phyloP scores from a whole-genome alignment of 176 grass and related monocot species.

The Avena atlantica region DNA sequence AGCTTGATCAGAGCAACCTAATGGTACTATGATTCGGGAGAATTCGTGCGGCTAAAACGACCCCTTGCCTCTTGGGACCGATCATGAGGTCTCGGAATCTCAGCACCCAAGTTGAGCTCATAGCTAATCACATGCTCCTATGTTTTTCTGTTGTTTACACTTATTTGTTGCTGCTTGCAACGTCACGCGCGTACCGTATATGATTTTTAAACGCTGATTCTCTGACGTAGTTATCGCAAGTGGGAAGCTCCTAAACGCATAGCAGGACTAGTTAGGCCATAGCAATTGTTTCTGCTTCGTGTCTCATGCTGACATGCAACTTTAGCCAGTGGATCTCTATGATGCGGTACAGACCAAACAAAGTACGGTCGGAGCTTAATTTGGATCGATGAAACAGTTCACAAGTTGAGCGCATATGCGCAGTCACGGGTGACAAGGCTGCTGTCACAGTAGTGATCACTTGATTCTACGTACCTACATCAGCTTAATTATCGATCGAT shows the following conservation, averaged over 20 bases:
- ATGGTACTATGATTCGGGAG: background rate
- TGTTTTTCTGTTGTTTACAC: conserved; percentile 28
- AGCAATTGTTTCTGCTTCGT: background rate
- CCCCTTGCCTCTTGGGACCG: background rate
- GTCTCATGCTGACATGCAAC: background rate
- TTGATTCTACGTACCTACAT: too few relatives aligned
- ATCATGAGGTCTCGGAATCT: conserved; percentile 8
- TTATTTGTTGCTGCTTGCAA: background rate
- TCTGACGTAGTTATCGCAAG: background rate
- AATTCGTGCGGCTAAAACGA: background rate
- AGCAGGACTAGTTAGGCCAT: background rate
- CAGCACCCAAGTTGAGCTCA: background rate
- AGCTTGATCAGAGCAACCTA: background rate
- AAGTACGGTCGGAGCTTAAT: background rate
- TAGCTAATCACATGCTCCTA: conserved; percentile 46
- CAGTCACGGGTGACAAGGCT: background rate
- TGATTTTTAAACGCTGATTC: background rate
- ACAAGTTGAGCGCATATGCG: background rate
- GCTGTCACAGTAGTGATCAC: too few relatives aligned
- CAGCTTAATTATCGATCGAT: too few relatives aligned
- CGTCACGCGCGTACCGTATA: background rate
- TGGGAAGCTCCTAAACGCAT: background rate
- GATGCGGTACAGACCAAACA: background rate
- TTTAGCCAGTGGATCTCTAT: background rate
- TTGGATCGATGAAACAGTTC: background rate